Base-by-base conservation (phyloP, 306 rosid genomes). In the Cicer judaicum region DNA sequence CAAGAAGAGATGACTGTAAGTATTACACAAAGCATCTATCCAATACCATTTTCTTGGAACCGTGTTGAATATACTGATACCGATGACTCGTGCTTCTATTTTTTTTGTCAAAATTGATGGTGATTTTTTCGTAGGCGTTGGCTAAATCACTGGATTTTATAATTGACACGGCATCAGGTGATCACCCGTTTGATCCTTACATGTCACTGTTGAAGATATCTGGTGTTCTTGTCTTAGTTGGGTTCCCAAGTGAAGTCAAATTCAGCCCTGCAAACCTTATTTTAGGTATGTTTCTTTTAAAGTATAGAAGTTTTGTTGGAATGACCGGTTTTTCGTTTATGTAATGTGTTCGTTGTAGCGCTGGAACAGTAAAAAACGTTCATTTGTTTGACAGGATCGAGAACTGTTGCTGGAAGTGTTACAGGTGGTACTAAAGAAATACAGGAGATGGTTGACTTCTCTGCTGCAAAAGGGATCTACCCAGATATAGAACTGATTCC, bases 181-280 rank as follows among this genome's bases (percentile, higher is more conserved):
- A 89, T 84, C 98, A 93, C 60, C 87, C 86, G 1, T 89, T 91
- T 84, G 97, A 92, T 86, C 90, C 90, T 57, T 92, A 89, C 82
- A 80, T 92, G 95, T 64, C 91, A 43, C 72, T 87, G 19, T 70
- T 93, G 85, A 93, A 91, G 89, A 79, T 82, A 41, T 68, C 50
- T 41, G 93, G 96, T 63, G 83, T 79, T 80, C 66, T 89, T 5
- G 92, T 77, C 66, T 74, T 93, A 34, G 92, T 89, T 77, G 96
- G 98, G 49, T 83, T 87, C 79, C 97, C 98, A 34, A 84, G 87
- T 72, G 89, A 89, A 86, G 82, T 91, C 77, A 93, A 91, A 79
- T 72, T 93, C 72, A 83, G 78, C 55, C 97, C 97, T 69, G 91
- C 78, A 53, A 89, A 34, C 84, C 90, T 93, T 68, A 78, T 5